Evolutionary conservation across 1,284 basidiomycete species (phyloP).

Genomic region (Hymenochaete sp.): DNA sequence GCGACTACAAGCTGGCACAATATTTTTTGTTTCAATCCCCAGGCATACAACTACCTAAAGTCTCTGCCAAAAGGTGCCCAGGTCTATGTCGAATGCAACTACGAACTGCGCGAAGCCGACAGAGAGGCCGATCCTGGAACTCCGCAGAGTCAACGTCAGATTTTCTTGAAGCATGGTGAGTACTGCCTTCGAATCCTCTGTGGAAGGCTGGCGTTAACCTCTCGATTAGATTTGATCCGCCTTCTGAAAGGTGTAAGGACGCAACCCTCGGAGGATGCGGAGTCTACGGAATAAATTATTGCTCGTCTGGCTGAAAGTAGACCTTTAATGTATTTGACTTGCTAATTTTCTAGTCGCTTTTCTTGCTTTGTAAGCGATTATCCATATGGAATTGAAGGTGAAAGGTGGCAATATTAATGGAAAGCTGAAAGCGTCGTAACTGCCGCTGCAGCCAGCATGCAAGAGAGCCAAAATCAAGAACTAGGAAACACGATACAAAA

Average conservation of each 20-base stretch:
- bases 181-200: neutral
- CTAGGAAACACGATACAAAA: too few species aligned
- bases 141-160: conserved; percentile 64
- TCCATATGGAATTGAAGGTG: too few species aligned
- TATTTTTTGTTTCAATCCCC: conserved; percentile 57
- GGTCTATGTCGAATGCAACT: conserved; percentile 71
- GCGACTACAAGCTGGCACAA: conserved; percentile 63
- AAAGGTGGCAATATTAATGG: too few species aligned
- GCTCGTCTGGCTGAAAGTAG: neutral
- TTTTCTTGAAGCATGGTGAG: conserved; percentile 69
- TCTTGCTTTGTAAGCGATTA: too few species aligned
- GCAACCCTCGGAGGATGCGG: neutral
- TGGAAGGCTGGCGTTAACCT: too few species aligned
- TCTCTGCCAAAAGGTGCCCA: conserved; percentile 57
- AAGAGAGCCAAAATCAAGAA: too few species aligned
- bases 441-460: too few species aligned
- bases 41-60: conserved; percentile 50
- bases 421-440: too few species aligned
- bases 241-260: neutral
- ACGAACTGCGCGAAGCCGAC: conserved; percentile 65
- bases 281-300: neutral
- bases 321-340: neutral
- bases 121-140: conserved; percentile 50
- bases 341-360: too few species aligned
- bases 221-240: neutral